phyloP scores from a whole-genome alignment of 2,329 filamentous ascomycete species.

The Botrytis cinerea region DNA sequence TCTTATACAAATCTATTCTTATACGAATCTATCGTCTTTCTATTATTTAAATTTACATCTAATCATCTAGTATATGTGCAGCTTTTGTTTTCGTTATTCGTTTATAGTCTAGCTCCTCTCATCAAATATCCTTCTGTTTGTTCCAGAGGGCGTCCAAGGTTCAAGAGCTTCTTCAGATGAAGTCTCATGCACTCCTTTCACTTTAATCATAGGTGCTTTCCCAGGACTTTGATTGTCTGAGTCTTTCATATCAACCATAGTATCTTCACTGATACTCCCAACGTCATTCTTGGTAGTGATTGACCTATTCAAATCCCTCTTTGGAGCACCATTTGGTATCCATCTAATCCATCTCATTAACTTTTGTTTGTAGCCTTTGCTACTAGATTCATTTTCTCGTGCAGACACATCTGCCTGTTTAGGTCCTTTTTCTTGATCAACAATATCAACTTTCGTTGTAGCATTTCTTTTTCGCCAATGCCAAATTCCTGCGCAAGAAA shows the following conservation, averaged over 20 bases:
- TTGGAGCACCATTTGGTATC: neutral
- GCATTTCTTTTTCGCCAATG: conserved; percentile 12
- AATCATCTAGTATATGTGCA: neutral
- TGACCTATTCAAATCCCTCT: neutral
- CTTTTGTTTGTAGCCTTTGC: neutral
- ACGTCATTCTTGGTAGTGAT: neutral
- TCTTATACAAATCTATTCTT: neutral
- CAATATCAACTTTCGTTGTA: neutral
- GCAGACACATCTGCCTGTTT: neutral
- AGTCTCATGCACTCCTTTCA: neutral
- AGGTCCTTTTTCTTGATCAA: conserved; percentile 7
- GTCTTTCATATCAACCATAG: neutral
- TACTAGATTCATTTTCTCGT: neutral
- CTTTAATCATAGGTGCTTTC: neutral
- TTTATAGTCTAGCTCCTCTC: neutral
- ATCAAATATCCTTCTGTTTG: conserved; percentile 2
- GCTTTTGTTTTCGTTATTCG: neutral
- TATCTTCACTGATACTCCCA: neutral
- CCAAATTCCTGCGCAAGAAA: conserved; percentile 7
- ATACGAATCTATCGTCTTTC: neutral
- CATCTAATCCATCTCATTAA: neutral
- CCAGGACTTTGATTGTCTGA: neutral
- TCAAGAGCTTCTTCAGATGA: neutral
- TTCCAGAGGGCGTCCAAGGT: neutral
- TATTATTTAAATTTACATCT: neutral